Evolutionary conservation across 177 flowering plant genomes (phyloP).

Genomic region (Vitis hybrid): DNA sequence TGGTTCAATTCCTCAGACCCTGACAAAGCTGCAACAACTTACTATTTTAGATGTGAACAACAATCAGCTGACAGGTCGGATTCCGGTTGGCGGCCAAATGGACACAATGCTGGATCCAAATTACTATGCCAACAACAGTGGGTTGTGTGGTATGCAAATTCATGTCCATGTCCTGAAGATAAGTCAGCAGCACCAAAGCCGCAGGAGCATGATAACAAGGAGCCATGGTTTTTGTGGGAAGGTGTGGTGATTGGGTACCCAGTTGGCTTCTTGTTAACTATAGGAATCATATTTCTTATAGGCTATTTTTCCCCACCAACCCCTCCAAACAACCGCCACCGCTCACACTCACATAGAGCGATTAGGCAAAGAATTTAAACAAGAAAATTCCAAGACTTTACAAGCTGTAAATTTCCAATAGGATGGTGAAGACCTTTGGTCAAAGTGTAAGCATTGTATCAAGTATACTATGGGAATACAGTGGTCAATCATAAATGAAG

Average conservation of each 20-base stretch:
- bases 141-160: conserved; percentile 53
- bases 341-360: no score
- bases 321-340: neutral
- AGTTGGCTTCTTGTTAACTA: conserved; percentile 26
- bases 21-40: conserved; percentile 33
- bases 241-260: conserved; percentile 41
- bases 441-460: no score
- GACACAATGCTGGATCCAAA: conserved; percentile 35
- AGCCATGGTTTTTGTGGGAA: conserved; percentile 38
- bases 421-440: no score
- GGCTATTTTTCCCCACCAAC: conserved; percentile 16
- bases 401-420: no score
- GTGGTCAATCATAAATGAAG: no score
- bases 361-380: no score
- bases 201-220: conserved; percentile 4
- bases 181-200: neutral
- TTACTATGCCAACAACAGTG: conserved; percentile 46
- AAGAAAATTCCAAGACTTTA: no score
- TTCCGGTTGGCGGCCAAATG: conserved; percentile 50
- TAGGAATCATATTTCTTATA: conserved; percentile 15
- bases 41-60: conserved; percentile 40
- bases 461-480: no score
- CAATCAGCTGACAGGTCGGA: conserved; percentile 42
- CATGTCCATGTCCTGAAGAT: conserved; percentile 28
- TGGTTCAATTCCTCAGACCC: conserved; percentile 42